Percentiles rank a stretch among this genome's conserved stretches.
These are phyloP conservation scores for Agastache rugosa DNA, from an alignment of 257 asterid genomes.

Conservation along the genomic window DNA sequence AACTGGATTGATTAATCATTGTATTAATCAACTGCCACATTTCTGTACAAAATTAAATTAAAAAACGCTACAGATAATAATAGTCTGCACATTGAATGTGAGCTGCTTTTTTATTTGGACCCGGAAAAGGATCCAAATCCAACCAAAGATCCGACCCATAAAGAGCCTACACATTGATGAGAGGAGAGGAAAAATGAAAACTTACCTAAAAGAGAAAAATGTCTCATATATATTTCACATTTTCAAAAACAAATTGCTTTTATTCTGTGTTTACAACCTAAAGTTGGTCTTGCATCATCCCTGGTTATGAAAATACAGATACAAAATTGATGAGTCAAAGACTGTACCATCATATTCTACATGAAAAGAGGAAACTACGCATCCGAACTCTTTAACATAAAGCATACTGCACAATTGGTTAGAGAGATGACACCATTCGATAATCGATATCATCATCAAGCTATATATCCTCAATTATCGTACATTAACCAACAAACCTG, in stretches of 20 bases:
- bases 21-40: background rate
- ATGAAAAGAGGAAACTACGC: background rate
- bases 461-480: conserved; percentile 32
- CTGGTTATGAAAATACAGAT: background rate
- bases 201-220: background rate
- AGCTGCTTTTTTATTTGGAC: background rate
- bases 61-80: background rate
- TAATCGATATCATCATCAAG: conserved; percentile 5
- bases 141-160: background rate
- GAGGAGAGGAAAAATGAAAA: background rate
- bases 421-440: conserved; percentile 20
- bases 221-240: background rate
- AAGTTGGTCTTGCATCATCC: background rate
- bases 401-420: conserved; percentile 12
- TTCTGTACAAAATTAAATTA: background rate
- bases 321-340: background rate
- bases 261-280: background rate
- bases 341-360: background rate
- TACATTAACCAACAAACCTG: conserved; percentile 34
- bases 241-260: background rate
- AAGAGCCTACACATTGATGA: too few relatives aligned
- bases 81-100: background rate
- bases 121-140: background rate
- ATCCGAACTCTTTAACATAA: background rate
- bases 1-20: conserved; percentile 11